Percentiles rank a stretch among this genome's conserved stretches.
Evolutionary conservation across 768 basidiomycete species (phyloP).

Genomic region (Russula virescens): DNA sequence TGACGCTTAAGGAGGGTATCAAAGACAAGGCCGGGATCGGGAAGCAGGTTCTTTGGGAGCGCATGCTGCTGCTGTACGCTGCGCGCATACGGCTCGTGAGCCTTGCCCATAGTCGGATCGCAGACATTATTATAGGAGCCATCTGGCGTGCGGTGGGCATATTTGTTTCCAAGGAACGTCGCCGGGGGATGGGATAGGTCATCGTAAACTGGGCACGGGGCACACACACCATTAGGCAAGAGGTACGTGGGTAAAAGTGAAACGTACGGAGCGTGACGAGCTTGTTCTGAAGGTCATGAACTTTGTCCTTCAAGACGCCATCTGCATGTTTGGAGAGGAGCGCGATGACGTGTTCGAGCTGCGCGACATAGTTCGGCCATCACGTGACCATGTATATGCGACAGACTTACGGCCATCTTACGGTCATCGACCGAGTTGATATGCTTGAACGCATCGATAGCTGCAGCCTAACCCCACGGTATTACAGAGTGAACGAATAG

Average conservation of each 20-base stretch:
- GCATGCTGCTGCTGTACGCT: constrained; percentile 69
- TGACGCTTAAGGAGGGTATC: constrained; percentile 74
- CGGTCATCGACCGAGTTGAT: constrained; percentile 67
- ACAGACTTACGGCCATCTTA: constrained; percentile 58
- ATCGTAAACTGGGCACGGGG: constrained; percentile 53
- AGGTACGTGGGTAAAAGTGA: background rate
- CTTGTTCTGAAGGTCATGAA: constrained; percentile 35
- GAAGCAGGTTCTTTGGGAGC: constrained; percentile 60
- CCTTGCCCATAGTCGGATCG: constrained; percentile 68
- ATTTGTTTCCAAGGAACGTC: constrained; percentile 57
- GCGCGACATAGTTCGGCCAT: background rate
- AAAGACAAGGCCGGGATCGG: constrained; percentile 75
- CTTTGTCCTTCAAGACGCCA: constrained; percentile 37
- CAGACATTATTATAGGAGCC: constrained; percentile 72
- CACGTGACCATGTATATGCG: background rate
- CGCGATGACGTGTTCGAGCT: constrained; percentile 69
- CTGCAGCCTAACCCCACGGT: constrained; percentile 40
- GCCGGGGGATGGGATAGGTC: constrained; percentile 77
- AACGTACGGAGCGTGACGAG: constrained; percentile 47
- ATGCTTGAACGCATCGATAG: constrained; percentile 57
- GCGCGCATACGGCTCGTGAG: constrained; percentile 73
- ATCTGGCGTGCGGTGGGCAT: constrained; percentile 68
- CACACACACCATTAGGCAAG: background rate
- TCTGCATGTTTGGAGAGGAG: constrained; percentile 48
- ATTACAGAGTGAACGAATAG: background rate